phyloP scores from a whole-genome alignment of 192 early-diverging fungal species.

The Spizellomyces sp. region DNA sequence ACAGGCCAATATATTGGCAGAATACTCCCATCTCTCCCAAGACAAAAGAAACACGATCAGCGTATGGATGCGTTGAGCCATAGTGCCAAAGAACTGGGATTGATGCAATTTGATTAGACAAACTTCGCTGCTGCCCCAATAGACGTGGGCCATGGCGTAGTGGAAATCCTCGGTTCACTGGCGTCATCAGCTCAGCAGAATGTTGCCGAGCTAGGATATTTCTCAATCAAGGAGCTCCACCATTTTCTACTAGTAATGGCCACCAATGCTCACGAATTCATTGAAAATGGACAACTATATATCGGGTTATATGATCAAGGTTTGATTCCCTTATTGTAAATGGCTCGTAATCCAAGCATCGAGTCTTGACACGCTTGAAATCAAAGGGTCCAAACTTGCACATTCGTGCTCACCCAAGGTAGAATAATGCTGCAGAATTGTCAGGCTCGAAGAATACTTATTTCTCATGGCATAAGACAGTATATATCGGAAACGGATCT shows the following conservation, averaged over 20 bases:
- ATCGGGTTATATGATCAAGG: slow-evolving; percentile 14
- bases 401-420: slow-evolving; percentile 30
- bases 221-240: slow-evolving; percentile 6
- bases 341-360: too few relatives aligned
- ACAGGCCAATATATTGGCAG: not conserved
- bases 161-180: not conserved
- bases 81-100: not conserved
- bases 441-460: not conserved
- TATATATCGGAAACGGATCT: slow-evolving; percentile 15
- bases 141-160: not conserved
- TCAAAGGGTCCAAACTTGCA: slow-evolving; percentile 25
- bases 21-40: not conserved
- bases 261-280: slow-evolving; percentile 24
- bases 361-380: too few relatives aligned
- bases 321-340: not conserved
- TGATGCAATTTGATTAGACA: not conserved
- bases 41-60: slow-evolving; percentile 3
- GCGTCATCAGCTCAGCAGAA: not conserved
- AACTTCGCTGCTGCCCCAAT: not conserved
- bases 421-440: not conserved
- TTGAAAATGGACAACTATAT: slow-evolving; percentile 6
- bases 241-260: slow-evolving; percentile 13
- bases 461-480: slow-evolving; percentile 3
- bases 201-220: not conserved
- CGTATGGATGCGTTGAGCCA: not conserved